These are phyloP conservation scores for Linum trigynum DNA, from an alignment of 345 rosid genomes.

Conservation along the genomic window DNA sequence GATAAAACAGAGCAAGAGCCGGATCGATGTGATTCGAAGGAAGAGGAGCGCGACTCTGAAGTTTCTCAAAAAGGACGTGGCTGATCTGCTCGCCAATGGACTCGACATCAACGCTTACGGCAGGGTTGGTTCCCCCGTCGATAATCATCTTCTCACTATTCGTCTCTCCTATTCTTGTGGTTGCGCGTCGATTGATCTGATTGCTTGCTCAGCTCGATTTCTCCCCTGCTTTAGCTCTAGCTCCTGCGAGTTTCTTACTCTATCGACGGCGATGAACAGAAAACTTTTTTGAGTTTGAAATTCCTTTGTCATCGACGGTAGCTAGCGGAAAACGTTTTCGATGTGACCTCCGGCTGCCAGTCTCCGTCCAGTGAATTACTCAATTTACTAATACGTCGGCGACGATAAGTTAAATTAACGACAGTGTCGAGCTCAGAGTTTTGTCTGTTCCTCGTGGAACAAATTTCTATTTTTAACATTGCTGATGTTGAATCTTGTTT, in stretches of 20 bases:
- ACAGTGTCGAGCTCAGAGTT: neutral
- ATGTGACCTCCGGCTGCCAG: neutral
- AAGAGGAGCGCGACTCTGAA: conserved; percentile 76
- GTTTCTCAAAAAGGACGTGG: conserved; percentile 78
- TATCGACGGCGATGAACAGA: neutral
- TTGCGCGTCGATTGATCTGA: conserved; percentile 9
- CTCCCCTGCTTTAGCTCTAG: neutral
- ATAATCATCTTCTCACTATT: neutral
- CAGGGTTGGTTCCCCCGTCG: conserved; percentile 34
- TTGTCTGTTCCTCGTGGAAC: neutral
- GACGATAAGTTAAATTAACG: neutral
- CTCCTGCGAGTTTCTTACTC: neutral
- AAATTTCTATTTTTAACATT: neutral
- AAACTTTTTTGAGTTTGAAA: too few relatives aligned
- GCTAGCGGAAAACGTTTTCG: neutral
- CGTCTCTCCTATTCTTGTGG: neutral
- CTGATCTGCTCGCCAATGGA: conserved; percentile 81
- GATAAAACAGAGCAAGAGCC: conserved; percentile 64
- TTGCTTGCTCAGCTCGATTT: neutral
- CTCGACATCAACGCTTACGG: conserved; percentile 73
- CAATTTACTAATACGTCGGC: neutral
- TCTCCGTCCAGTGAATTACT: neutral
- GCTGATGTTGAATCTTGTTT: neutral
- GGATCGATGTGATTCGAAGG: conserved; percentile 81
- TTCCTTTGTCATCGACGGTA: neutral